Base-by-base conservation (phyloP, 257 asterid genomes). In the Thymus mandschuricus region DNA sequence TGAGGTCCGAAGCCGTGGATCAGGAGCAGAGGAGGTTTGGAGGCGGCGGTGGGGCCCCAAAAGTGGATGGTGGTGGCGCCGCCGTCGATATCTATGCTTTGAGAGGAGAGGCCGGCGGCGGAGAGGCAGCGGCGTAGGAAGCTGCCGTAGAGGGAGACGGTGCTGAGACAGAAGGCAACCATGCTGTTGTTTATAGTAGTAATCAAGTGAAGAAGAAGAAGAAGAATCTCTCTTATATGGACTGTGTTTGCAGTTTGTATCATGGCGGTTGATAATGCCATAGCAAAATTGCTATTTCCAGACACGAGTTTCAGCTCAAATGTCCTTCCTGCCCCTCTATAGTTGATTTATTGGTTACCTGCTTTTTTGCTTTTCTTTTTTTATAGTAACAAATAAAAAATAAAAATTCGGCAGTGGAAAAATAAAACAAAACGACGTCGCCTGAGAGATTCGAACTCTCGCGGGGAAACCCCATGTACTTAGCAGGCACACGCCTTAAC, bases 371-470 rank as follows among this genome's bases (percentile, higher is more conserved):
- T 21, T 21, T 21, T 21, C 21, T 21, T 21, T 21, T 21, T 21
- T 34, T 34, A 34, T 34, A 34, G 4, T 34, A 34, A 34, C 2
- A 34, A 34, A 3, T 2, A 34, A 34, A 34, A 34, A 34, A 3
- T 34, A 38, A 7, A 38, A 38, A 38, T 38, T 21, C 21, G 21
- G 21, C 21, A 21, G 21, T 21, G 0, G 21, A 21, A 21, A 21
- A 21, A 21, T 21, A 21, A 21, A 21, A 21, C 21, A 21, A 21
- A 50, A 60, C 3, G 0, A 2, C 93, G 96, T 86, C 93, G 96
- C 97, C 97, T 90, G 97, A 86, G 97, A 90, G 97, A 90, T 86
- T 90, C 97, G 94, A 90, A 88, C 97, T 92, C 98, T 90, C 95
- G 97, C 97, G 98, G 98, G 95, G 89, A 88, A 83, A 86, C 90